These are phyloP conservation scores for Saccharomyces pastorianus DNA, from an alignment of 1,139 yeast genomes.

Conservation along the genomic window DNA sequence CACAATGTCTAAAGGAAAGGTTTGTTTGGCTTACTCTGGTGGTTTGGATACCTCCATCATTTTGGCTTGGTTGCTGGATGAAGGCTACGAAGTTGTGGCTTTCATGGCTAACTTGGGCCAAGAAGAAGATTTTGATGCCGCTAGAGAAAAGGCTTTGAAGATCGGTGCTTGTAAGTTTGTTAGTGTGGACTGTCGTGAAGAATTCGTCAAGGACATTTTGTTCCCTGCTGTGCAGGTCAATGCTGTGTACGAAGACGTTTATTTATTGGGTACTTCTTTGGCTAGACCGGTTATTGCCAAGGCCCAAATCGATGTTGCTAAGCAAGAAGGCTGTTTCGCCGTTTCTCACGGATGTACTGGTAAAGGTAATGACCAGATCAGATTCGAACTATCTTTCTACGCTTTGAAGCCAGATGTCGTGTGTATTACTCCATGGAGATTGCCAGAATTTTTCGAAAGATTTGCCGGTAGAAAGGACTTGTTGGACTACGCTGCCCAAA, in stretches of 20 bases:
- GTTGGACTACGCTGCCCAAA: conserved; percentile 84
- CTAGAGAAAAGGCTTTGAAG: conserved; percentile 89
- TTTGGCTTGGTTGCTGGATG: conserved; percentile 94
- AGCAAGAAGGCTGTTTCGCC: conserved; percentile 94
- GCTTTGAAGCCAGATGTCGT: conserved; percentile 95
- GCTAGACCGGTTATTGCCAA: conserved; percentile 98
- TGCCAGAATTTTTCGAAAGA: conserved; percentile 86
- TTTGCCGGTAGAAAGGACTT: conserved; percentile 97
- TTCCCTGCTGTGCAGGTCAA: conserved; percentile 94
- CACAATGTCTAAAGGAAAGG: conserved; percentile 89
- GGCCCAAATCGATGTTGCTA: conserved; percentile 96
- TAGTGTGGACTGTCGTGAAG: conserved; percentile 87
- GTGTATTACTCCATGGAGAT: conserved; percentile 99
- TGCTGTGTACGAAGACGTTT: conserved; percentile 95
- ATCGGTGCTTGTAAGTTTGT: conserved; percentile 96
- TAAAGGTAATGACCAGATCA: conserved; percentile 98
- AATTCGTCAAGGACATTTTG: conserved; percentile 86
- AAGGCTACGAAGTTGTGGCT: conserved; percentile 96
- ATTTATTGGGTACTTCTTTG: conserved; percentile 89
- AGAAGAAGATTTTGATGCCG: conserved; percentile 97
- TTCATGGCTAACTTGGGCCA: conserved; percentile 97
- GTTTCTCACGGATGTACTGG: conserved; percentile 99
- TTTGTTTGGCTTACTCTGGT: conserved; percentile 97
- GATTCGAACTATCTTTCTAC: conserved; percentile 93
- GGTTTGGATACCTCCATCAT: conserved; percentile 97